Base-by-base conservation (phyloP, 164 flowering plant genomes). In the Vitis labrusca region DNA sequence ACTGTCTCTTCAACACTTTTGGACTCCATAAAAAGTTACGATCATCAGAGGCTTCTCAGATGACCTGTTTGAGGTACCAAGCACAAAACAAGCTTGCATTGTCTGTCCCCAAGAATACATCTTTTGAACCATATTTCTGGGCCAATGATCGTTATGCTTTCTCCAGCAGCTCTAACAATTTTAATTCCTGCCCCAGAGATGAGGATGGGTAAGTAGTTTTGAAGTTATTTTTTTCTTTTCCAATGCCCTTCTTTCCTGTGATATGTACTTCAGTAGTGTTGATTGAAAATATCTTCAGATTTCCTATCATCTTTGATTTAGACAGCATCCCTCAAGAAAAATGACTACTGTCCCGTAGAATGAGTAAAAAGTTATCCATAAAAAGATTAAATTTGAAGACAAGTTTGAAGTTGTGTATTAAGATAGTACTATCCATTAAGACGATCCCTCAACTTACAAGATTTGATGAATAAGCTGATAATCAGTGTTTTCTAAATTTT, bases 1-100 rank as follows among this genome's bases (percentile, higher is more conserved):
- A 79, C 66, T 90, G 88, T 72, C 84, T 83, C 66, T 76, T 84
- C 44, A 83, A 73, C 76, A 68, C 78, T 50, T 51, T 77, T 29
- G 78, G 76, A 61, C 59, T 76, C 58, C 76, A 68, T 44, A 77
- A 69, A 66, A 84, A 73, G 71, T 73, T 74, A 47, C 68, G 47
- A 64, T 61, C 82, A 3, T 70, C 81, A 9, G 74, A 77, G 30
- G 58, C 74, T 64, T 72, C 79, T 52, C 68, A 83, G 60, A 76
- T 66, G 55, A 66, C 69, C 16, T 78, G 74, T 65, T 64, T 76
- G 68, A 74, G 69, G 76, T 64, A 63, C 71, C 75, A 67, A 67
- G 72, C 76, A 62, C 73, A 72, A 27, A 71, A 77, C 68, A 79
- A 79, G 61, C 67, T 73, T 67, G 82, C 77, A 1, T 52, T 79